Conservation (phyloP, 2,329 filamentous ascomycete genomes). For the Ustulina deusta region DNA sequence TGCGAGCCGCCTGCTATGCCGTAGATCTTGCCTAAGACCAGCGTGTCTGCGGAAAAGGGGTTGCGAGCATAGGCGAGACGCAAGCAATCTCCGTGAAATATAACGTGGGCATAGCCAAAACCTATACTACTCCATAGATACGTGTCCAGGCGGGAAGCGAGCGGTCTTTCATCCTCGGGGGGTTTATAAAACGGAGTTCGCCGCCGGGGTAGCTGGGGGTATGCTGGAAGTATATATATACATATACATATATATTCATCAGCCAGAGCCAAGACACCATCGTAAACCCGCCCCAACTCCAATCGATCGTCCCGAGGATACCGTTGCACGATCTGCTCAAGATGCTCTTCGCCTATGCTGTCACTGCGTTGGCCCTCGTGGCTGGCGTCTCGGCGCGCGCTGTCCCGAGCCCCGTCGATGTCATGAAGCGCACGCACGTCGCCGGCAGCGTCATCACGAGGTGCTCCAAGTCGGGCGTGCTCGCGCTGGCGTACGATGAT, state of each 20-base stretch:
- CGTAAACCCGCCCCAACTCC: not conserved
- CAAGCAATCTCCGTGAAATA: conserved; percentile 21
- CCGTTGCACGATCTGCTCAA: not conserved
- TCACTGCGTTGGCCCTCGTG: conserved; percentile 43
- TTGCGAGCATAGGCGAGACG: conserved; percentile 17
- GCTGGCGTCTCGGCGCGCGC: conserved; percentile 43
- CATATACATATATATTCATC: too few species aligned
- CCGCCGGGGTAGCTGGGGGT: not conserved
- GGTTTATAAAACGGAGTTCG: conserved; percentile 4
- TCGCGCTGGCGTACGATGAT: conserved; percentile 67
- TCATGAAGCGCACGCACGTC: conserved; percentile 56
- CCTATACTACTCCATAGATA: not conserved
- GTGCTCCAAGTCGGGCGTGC: conserved; percentile 58
- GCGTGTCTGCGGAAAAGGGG: not conserved
- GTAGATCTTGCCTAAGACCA: conserved; percentile 18
- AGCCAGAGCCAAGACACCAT: not conserved
- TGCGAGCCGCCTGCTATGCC: not conserved
- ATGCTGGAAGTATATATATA: not conserved
- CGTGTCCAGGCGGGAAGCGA: not conserved
- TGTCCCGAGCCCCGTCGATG: conserved; percentile 55
- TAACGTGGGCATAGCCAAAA: not conserved
- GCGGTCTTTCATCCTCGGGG: not conserved
- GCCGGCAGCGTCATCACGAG: conserved; percentile 60
- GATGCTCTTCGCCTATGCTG: conserved; percentile 38
- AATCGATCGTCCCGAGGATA: not conserved